Base-by-base conservation (phyloP, 257 asterid genomes). In the Solanum medicagineum region DNA sequence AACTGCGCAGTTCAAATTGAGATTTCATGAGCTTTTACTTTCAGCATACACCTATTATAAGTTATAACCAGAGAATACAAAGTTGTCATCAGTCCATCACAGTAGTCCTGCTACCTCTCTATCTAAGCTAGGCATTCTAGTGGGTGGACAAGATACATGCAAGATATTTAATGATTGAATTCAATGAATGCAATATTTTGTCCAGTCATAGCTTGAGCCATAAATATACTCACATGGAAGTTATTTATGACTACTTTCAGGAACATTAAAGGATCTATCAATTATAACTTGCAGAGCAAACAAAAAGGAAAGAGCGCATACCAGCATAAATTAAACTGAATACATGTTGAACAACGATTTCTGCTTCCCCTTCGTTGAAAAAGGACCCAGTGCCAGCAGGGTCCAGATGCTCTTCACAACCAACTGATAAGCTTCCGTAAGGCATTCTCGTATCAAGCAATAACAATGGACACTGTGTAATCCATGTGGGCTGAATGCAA, bases 371-470 rank as follows among this genome's bases (percentile, higher is more conserved):
- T 88, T 94, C 98, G 65, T 96, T 96, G 95, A 90, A 94, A 90
- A 93, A 93, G 86, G 99, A 96, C 88, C 99, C 99, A 24, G 99
- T 96, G 87, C 99, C 99, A 87, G 98, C 95, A 89, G 98, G 99
- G 88, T 96, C 99, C 86, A 96, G 84, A 86, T 95, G 94, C 93
- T 96, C 99, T 87, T 96, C 98, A 88, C 99, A 96, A 85, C 97
- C 98, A 81, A 92, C 88, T 59, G 98, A 94, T 83, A 96, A 90
- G 90, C 99, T 96, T 88, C 99, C 99, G 83, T 92, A 93, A 36
- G 98, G 97, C 98, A 91, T 90, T 88, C 99, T 92, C 51, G 99
- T 96, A 89, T 96, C 99, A 32, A 96, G 98, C 93, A 96, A 90
- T 86, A 96, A 92, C 93, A 96, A 87, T 42, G 99, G 98, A 87